phyloP scores from a whole-genome alignment of 441 rosid species.

The Flueggea neowawraea region DNA sequence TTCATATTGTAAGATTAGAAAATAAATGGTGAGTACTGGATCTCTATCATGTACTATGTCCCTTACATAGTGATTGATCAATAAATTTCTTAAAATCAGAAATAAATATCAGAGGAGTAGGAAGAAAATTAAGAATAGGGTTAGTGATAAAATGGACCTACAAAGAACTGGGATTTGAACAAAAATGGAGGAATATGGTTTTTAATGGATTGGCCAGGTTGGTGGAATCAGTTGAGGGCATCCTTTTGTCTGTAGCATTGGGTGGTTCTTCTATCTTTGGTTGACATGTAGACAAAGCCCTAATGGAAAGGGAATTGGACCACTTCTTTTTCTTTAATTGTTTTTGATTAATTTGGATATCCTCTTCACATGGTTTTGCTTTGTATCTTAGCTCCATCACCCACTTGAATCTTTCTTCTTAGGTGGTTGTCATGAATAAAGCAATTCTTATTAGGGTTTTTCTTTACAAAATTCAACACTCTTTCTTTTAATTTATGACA shows the following conservation, averaged over 20 bases:
- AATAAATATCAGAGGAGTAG: no score
- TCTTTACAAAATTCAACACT: background rate
- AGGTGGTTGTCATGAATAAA: constrained; percentile 30
- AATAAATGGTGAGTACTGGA: no score
- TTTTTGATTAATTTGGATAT: constrained; percentile 13
- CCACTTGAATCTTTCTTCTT: constrained; percentile 28
- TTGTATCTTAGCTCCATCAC: constrained; percentile 30
- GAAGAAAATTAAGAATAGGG: no score
- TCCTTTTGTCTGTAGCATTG: constrained; percentile 52
- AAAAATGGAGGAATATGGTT: constrained; percentile 13
- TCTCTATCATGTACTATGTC: no score
- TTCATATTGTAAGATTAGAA: no score
- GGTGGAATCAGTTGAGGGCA: constrained; percentile 42
- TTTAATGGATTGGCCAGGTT: constrained; percentile 31
- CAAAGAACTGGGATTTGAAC: constrained; percentile 12
- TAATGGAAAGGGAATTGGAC: constrained; percentile 32
- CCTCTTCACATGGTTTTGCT: constrained; percentile 45
- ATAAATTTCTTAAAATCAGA: no score
- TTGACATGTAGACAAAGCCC: constrained; percentile 25
- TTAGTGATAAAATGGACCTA: constrained; percentile 20
- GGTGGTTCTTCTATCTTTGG: constrained; percentile 46
- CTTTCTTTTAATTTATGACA: background rate
- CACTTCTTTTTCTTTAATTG: constrained; percentile 17
- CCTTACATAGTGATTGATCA: no score
- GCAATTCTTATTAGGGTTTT: constrained; percentile 20